Conservation (phyloP, 352 stramenopile species). For the Pythium dissotocum region DNA sequence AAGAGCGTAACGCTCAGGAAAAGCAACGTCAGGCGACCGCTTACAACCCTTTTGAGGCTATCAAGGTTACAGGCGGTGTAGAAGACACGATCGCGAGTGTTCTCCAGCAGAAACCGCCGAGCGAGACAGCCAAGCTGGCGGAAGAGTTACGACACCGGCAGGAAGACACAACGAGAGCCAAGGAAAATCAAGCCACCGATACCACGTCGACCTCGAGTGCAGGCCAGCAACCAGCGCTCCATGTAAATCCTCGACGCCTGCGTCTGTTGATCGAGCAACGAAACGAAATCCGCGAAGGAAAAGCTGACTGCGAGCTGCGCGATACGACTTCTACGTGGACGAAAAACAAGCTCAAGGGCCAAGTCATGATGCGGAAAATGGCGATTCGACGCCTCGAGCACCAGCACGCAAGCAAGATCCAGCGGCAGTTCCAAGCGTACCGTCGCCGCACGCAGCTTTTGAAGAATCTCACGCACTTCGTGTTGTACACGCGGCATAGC, state of each 20-base stretch:
- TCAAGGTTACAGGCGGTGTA: slow-evolving; percentile 53
- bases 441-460: slow-evolving; percentile 36
- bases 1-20: slow-evolving; percentile 25
- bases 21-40: slow-evolving; percentile 19
- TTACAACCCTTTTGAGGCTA: slow-evolving; percentile 60
- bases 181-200: background rate
- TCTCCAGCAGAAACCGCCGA: slow-evolving; percentile 31
- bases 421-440: slow-evolving; percentile 52
- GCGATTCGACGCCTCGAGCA: slow-evolving; percentile 42
- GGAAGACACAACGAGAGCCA: slow-evolving; percentile 36
- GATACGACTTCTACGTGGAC: slow-evolving; percentile 26
- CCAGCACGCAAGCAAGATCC: slow-evolving; percentile 48
- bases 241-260: slow-evolving; percentile 40
- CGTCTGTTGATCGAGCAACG: slow-evolving; percentile 39
- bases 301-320: slow-evolving; percentile 36
- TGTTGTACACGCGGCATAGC: slow-evolving; percentile 30
- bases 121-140: slow-evolving; percentile 24
- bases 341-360: slow-evolving; percentile 50
- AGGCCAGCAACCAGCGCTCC: slow-evolving; percentile 6
- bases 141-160: slow-evolving; percentile 58
- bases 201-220: background rate
- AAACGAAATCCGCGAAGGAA: slow-evolving; percentile 30
- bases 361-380: slow-evolving; percentile 48
- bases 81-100: slow-evolving; percentile 45
- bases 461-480: slow-evolving; percentile 37